Conservation (phyloP, 2,329 filamentous ascomycete genomes). For the Ophiobolus disseminans region DNA sequence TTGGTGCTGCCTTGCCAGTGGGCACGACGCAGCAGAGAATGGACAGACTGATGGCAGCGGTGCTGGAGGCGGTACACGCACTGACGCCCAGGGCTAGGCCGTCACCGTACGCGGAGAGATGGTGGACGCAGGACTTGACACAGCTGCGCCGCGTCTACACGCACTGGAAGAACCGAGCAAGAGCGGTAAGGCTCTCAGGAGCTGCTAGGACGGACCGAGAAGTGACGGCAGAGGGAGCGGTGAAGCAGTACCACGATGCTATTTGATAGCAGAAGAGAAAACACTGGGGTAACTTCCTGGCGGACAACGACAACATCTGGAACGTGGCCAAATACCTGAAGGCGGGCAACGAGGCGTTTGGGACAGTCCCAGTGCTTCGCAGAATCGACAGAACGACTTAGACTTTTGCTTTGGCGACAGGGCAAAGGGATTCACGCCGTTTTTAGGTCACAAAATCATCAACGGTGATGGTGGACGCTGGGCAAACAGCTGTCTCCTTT, state of each 20-base stretch:
- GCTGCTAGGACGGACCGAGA: slow-evolving; percentile 9
- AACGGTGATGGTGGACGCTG: too few relatives aligned
- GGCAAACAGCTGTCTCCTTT: too few relatives aligned
- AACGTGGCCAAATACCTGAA: slow-evolving; percentile 15
- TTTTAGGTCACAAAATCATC: too few relatives aligned
- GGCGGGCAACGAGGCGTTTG: slow-evolving; percentile 14
- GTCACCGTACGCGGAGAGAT: too few relatives aligned
- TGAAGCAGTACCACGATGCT: slow-evolving; percentile 15
- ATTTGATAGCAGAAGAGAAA: slow-evolving; percentile 17
- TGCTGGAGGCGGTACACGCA: slow-evolving; percentile 8
- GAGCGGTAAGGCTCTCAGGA: slow-evolving; percentile 8
- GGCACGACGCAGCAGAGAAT: slow-evolving; percentile 8
- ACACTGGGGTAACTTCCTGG: slow-evolving; percentile 14
- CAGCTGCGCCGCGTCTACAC: too few relatives aligned
- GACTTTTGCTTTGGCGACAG: too few relatives aligned
- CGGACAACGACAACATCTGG: slow-evolving; percentile 15
- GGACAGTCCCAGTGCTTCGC: slow-evolving; percentile 11
- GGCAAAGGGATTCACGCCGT: too few relatives aligned
- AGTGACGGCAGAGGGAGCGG: slow-evolving; percentile 10
- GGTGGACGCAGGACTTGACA: too few relatives aligned
- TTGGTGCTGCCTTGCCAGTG: slow-evolving; percentile 1
- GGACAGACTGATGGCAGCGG: slow-evolving; percentile 8
- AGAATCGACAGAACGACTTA: slow-evolving; percentile 13
- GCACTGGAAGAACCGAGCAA: too few relatives aligned
- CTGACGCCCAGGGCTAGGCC: slow-evolving; percentile 6